Percentiles rank a stretch among this genome's conserved stretches.
These are phyloP conservation scores for Kalaharituber pfeilii DNA, from an alignment of 2,329 filamentous ascomycete genomes.

Conservation along the genomic window DNA sequence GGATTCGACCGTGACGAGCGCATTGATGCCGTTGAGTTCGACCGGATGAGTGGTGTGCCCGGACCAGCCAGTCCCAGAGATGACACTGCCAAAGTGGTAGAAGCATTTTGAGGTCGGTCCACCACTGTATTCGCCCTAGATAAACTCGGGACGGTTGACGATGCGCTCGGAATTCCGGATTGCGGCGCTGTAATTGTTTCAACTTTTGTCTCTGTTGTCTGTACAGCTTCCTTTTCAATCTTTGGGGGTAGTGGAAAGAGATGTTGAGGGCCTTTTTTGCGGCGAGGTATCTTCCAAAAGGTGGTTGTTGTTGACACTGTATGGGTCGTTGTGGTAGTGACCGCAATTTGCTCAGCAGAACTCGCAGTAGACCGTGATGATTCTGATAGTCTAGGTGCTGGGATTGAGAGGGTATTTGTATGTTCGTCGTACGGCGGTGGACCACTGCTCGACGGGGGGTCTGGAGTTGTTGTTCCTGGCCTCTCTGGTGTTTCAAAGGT, in stretches of 20 bases:
- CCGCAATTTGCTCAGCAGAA: constrained; percentile 46
- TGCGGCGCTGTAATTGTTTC: constrained; percentile 4
- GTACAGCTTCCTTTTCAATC: constrained; percentile 28
- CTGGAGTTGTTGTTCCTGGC: constrained; percentile 32
- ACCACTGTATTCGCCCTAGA: neutral
- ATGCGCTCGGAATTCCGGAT: constrained; percentile 4
- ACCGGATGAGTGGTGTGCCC: constrained; percentile 35
- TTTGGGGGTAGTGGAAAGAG: constrained; percentile 82
- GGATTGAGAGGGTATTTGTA: constrained; percentile 43
- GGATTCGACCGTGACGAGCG: constrained; percentile 38
- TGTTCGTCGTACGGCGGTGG: constrained; percentile 47
- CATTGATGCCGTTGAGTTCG: constrained; percentile 45
- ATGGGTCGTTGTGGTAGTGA: constrained; percentile 43
- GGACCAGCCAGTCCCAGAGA: constrained; percentile 26
- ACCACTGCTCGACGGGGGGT: constrained; percentile 26
- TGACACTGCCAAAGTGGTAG: constrained; percentile 30
- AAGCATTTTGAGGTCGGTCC: constrained; percentile 3
- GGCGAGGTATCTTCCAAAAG: constrained; percentile 65
- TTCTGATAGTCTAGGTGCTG: constrained; percentile 54
- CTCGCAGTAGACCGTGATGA: constrained; percentile 82
- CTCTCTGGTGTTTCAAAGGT: constrained; percentile 45
- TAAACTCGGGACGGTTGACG: constrained; percentile 8
- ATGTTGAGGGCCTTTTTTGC: constrained; percentile 47
- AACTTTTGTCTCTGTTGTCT: constrained; percentile 4
- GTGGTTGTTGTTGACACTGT: constrained; percentile 46